A percentile compares a stretch with the other conserved stretches of the same genome.
phyloP scores from a whole-genome alignment of 331 rosid genomes.

The Malus hybrid region DNA sequence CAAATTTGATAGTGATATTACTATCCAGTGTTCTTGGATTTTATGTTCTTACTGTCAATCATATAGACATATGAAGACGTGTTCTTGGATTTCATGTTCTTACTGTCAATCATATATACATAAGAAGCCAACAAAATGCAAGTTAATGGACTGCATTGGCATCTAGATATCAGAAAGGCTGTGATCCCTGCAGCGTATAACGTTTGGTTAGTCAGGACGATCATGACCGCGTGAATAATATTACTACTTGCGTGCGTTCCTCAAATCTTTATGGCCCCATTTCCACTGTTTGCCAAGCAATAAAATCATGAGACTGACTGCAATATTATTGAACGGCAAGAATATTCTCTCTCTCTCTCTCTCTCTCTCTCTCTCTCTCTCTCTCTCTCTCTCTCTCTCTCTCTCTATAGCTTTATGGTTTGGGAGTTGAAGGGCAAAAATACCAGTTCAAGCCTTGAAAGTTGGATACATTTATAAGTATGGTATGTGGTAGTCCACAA shows the following conservation, averaged over 20 bases:
- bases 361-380: neutral
- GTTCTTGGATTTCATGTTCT: conserved; percentile 2
- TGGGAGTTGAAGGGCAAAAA: neutral
- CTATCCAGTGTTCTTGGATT: conserved; percentile 6
- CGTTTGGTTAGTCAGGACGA: neutral
- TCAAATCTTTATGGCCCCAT: conserved; percentile 5
- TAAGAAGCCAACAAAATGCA: neutral
- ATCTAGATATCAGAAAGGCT: neutral
- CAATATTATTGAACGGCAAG: too few species aligned
- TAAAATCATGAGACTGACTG: neutral
- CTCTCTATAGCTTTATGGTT: neutral
- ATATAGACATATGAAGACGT: neutral
- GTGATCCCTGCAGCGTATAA: neutral
- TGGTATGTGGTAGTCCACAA: neutral
- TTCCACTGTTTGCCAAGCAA: neutral
- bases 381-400: neutral
- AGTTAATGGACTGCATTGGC: too few species aligned
- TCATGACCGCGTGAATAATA: neutral
- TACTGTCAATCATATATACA: neutral
- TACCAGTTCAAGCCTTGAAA: neutral
- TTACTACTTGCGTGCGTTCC: neutral
- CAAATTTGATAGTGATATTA: neutral
- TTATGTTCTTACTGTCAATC: neutral
- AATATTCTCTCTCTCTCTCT: neutral
- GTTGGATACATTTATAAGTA: neutral